Conservation (phyloP, 257 asterid species). For the Capsicum chinense region DNA sequence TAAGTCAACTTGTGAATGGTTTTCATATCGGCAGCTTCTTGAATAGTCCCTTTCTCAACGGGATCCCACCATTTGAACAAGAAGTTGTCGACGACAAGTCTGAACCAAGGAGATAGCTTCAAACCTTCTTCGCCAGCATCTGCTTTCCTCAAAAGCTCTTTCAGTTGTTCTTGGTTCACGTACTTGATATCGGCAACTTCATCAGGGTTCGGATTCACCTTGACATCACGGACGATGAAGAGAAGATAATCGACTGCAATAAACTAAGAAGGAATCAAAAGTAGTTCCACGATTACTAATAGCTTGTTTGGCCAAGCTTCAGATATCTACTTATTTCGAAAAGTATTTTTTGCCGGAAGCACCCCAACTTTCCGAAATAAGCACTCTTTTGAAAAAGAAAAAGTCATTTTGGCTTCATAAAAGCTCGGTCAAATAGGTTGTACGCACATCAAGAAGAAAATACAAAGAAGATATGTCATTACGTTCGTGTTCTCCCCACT, state of each 20-base stretch:
- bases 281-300: background rate
- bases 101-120: slow-evolving; percentile 90
- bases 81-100: slow-evolving; percentile 85
- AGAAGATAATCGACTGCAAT: slow-evolving; percentile 91
- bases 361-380: too few relatives aligned
- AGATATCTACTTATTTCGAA: background rate
- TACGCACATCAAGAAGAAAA: background rate
- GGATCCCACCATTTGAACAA: slow-evolving; percentile 97
- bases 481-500: slow-evolving; percentile 99
- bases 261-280: background rate
- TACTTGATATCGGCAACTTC: slow-evolving; percentile 81
- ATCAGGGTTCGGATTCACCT: slow-evolving; percentile 79
- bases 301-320: background rate
- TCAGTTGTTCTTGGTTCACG: slow-evolving; percentile 65
- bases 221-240: slow-evolving; percentile 81
- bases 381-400: too few relatives aligned
- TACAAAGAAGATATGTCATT: slow-evolving; percentile 28
- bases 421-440: background rate
- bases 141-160: slow-evolving; percentile 75
- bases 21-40: slow-evolving; percentile 74
- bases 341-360: too few relatives aligned
- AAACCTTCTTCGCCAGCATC: slow-evolving; percentile 83
- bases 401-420: background rate
- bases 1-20: slow-evolving; percentile 75
- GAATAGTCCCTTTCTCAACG: slow-evolving; percentile 68